A percentile compares a stretch with the other conserved stretches of the same genome.
phyloP scores from a whole-genome alignment of 164 flowering plant species.

The Saururus chinensis region DNA sequence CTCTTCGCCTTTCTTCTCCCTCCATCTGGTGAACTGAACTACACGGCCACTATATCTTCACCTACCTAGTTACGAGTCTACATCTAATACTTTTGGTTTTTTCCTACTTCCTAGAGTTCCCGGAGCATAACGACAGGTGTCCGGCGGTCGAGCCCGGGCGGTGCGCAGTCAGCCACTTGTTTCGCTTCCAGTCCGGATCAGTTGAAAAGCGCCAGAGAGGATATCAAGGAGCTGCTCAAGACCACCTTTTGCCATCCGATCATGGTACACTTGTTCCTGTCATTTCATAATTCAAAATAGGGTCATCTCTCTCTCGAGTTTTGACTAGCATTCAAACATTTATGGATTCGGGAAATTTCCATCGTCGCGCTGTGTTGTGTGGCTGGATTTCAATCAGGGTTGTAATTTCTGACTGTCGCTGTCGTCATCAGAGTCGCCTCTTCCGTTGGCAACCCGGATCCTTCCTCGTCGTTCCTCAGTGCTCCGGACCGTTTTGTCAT shows the following conservation, averaged over 20 bases:
- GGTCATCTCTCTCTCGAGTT: not conserved
- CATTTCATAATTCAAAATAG: not conserved
- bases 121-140: not conserved
- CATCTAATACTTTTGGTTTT: not conserved
- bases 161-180: slow-evolving; percentile 31
- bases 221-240: slow-evolving; percentile 65
- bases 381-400: not conserved
- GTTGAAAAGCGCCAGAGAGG: slow-evolving; percentile 75
- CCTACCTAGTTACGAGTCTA: not conserved
- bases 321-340: not conserved
- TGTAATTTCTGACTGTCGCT: too few species aligned
- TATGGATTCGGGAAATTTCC: not conserved
- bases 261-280: slow-evolving; percentile 29
- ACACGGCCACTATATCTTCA: not conserved
- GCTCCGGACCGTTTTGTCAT: too few species aligned
- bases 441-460: too few species aligned
- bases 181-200: slow-evolving; percentile 65
- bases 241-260: slow-evolving; percentile 77
- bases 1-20: not conserved
- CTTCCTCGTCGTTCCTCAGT: too few species aligned
- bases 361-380: not conserved
- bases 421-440: too few species aligned
- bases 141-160: not conserved
- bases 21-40: not conserved
- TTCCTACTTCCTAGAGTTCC: not conserved